phyloP scores from a whole-genome alignment of 192 early-diverging fungal species.

The Chytriomyces hyalinus region DNA sequence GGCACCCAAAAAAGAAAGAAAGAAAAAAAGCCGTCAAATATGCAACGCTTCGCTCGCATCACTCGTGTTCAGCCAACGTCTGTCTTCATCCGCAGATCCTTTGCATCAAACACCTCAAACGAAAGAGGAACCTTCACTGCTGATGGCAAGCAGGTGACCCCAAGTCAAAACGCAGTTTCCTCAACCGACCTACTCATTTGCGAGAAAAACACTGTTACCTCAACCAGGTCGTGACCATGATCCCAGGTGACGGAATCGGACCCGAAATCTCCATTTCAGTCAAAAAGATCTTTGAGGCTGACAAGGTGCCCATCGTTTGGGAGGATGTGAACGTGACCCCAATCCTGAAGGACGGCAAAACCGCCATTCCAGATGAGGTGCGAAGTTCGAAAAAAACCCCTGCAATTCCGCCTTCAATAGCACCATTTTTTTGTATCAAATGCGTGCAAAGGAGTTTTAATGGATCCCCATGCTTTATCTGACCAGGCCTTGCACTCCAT shows the following conservation, averaged over 20 bases:
- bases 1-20: not conserved
- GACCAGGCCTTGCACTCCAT: slow-evolving; percentile 80
- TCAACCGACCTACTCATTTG: not conserved
- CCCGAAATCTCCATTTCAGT: slow-evolving; percentile 96
- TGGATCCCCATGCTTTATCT: too few relatives aligned
- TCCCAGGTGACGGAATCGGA: slow-evolving; percentile 99
- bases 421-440: too few relatives aligned
- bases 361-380: slow-evolving; percentile 82
- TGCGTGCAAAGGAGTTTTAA: too few relatives aligned
- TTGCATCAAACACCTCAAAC: slow-evolving; percentile 14
- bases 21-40: not conserved
- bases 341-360: slow-evolving; percentile 87
- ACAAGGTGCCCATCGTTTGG: slow-evolving; percentile 94
- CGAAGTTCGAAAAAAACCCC: too few relatives aligned
- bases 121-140: slow-evolving; percentile 28
- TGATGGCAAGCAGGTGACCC: not conserved
- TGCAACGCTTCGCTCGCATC: not conserved
- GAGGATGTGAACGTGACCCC: slow-evolving; percentile 95
- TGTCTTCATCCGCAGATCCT: not conserved
- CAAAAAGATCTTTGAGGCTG: slow-evolving; percentile 88
- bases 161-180: too few relatives aligned
- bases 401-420: too few relatives aligned
- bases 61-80: not conserved
- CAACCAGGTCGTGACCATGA: slow-evolving; percentile 81
- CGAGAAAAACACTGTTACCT: not conserved